Percentiles rank a stretch among this genome's conserved stretches.
phyloP scores from a whole-genome alignment of 805 yeast genomes.

The Saturnispora diversa region DNA sequence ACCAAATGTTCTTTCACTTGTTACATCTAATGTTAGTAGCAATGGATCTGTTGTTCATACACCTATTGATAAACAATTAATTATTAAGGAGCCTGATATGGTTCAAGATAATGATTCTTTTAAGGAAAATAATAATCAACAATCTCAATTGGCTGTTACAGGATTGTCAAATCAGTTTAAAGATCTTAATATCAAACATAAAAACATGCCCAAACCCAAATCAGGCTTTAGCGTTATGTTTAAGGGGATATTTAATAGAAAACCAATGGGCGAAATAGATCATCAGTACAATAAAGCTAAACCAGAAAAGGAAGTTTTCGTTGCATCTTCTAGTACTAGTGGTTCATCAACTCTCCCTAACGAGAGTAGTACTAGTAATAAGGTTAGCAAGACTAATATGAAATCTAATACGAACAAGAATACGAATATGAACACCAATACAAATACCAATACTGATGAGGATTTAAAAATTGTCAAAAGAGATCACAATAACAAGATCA shows the following conservation, averaged over 20 bases:
- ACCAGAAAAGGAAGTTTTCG: too few species aligned
- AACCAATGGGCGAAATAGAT: neutral
- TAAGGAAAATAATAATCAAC: too few species aligned
- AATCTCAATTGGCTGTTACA: too few species aligned
- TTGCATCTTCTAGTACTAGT: too few species aligned
- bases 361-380: neutral
- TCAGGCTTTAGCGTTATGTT: slow-evolving; percentile 7
- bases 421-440: neutral
- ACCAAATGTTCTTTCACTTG: neutral
- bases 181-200: neutral
- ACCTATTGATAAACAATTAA: slow-evolving; percentile 1
- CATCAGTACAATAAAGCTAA: neutral
- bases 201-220: neutral
- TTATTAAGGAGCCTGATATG: neutral
- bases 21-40: neutral
- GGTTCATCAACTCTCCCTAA: neutral
- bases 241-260: slow-evolving; percentile 9
- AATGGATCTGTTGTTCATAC: slow-evolving; percentile 7
- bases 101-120: neutral
- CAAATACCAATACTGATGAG: neutral
- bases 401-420: too few species aligned
- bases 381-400: too few species aligned
- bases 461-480: neutral
- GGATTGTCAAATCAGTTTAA: neutral
- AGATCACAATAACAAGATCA: neutral